These are phyloP conservation scores for Yarrowia keelungensis DNA, from an alignment of 805 yeast genomes.

Conservation along the genomic window DNA sequence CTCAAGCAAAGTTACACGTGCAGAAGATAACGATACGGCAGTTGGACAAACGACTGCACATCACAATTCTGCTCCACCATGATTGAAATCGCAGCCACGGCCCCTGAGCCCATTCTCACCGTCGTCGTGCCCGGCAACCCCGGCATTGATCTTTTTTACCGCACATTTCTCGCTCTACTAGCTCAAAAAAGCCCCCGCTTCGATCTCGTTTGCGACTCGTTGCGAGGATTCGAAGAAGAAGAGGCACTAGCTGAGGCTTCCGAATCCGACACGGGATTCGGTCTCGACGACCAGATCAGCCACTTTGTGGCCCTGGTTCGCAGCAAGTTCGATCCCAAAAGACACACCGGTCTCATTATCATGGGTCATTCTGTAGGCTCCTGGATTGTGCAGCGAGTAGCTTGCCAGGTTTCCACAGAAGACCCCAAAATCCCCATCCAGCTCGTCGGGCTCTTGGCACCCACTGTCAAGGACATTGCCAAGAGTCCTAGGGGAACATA, in stretches of 20 bases:
- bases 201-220: conserved; percentile 28
- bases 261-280: not conserved
- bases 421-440: conserved; percentile 48
- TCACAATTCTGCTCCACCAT: not conserved
- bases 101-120: conserved; percentile 16
- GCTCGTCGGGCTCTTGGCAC: conserved; percentile 70
- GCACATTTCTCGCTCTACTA: conserved; percentile 6
- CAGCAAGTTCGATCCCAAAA: conserved; percentile 6
- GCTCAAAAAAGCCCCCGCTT: conserved; percentile 30
- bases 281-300: conserved; percentile 23
- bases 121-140: conserved; percentile 39
- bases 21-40: conserved; percentile 18
- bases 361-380: conserved; percentile 78
- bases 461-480: conserved; percentile 70
- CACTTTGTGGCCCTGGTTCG: conserved; percentile 17
- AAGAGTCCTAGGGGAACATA: conserved; percentile 53
- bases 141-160: conserved; percentile 34
- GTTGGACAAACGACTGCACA: not conserved
- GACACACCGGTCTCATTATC: conserved; percentile 50
- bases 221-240: conserved; percentile 30
- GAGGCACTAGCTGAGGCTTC: conserved; percentile 12
- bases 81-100: conserved; percentile 29
- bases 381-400: conserved; percentile 64
- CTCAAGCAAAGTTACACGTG: conserved; percentile 13
- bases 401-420: conserved; percentile 43